These are phyloP conservation scores for Kodamaea neixiangensis DNA, from an alignment of 805 yeast species.

Conservation along the genomic window DNA sequence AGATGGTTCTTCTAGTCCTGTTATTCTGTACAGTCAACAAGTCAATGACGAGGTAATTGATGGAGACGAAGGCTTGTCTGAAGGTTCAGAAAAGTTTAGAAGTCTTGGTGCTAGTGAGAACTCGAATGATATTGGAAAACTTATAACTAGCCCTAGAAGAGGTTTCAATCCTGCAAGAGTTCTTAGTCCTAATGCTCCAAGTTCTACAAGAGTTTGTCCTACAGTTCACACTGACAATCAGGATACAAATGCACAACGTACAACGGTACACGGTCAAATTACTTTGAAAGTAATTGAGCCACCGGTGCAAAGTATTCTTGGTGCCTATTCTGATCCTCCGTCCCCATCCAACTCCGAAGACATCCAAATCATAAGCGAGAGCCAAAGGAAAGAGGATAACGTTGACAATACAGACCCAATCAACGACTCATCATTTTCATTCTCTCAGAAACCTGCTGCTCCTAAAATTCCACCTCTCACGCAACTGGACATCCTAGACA, in stretches of 20 bases:
- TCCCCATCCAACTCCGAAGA: not conserved
- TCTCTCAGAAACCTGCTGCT: constrained; percentile 3
- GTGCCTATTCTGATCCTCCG: not conserved
- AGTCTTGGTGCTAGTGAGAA: too few species aligned
- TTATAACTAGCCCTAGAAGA: too few species aligned
- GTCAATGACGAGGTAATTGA: not conserved
- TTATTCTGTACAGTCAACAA: constrained; percentile 1
- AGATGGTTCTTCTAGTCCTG: constrained; percentile 1
- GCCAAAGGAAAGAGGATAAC: not conserved
- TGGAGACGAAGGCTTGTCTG: too few species aligned
- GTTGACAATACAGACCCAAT: constrained; percentile 12
- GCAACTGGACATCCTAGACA: constrained; percentile 15
- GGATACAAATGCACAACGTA: too few species aligned
- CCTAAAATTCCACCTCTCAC: not conserved
- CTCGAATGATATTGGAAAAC: too few species aligned
- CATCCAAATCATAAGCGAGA: not conserved
- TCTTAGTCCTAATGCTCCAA: too few species aligned
- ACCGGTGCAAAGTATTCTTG: not conserved
- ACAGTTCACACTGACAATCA: too few species aligned
- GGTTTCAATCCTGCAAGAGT: too few species aligned
- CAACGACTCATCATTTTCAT: constrained; percentile 22
- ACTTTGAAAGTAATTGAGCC: too few species aligned
- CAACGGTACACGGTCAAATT: too few species aligned
- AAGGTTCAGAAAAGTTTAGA: too few species aligned
- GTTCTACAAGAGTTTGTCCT: too few species aligned